phyloP scores from a whole-genome alignment of 768 basidiomycete genomes.

The Neoboletus magnificus region DNA sequence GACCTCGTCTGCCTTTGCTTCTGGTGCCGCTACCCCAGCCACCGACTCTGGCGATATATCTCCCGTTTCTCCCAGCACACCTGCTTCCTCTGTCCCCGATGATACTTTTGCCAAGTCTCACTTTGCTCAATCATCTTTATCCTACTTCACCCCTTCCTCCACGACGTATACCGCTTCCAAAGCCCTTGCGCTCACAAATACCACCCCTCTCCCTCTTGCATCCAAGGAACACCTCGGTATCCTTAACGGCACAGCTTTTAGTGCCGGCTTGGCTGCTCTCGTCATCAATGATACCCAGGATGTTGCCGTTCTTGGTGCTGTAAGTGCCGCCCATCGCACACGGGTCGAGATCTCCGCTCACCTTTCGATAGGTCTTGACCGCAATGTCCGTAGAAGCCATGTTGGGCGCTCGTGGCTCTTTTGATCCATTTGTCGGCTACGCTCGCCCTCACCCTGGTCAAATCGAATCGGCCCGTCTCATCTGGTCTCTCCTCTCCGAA shows the following conservation, averaged over 20 bases:
- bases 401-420: constrained; percentile 65
- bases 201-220: constrained; percentile 61
- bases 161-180: constrained; percentile 30
- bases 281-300: constrained; percentile 72
- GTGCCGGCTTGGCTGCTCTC: constrained; percentile 72
- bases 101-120: constrained; percentile 18
- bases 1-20: constrained; percentile 5
- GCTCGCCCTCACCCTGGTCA: constrained; percentile 86
- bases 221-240: constrained; percentile 81
- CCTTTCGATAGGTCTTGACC: constrained; percentile 55
- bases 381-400: constrained; percentile 85
- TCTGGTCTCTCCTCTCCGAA: constrained; percentile 66
- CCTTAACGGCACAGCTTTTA: constrained; percentile 84
- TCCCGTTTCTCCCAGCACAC: constrained; percentile 44
- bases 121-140: background rate
- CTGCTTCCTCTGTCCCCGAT: constrained; percentile 25
- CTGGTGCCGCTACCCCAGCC: constrained; percentile 19
- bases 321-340: constrained; percentile 5
- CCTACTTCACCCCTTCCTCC: background rate
- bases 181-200: constrained; percentile 57
- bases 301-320: constrained; percentile 52
- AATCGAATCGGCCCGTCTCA: constrained; percentile 68
- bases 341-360: background rate
- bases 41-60: constrained; percentile 36
- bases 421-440: constrained; percentile 71